Base-by-base conservation (phyloP, 176 grass and related monocot genomes). In the Oryza coarctata region DNA sequence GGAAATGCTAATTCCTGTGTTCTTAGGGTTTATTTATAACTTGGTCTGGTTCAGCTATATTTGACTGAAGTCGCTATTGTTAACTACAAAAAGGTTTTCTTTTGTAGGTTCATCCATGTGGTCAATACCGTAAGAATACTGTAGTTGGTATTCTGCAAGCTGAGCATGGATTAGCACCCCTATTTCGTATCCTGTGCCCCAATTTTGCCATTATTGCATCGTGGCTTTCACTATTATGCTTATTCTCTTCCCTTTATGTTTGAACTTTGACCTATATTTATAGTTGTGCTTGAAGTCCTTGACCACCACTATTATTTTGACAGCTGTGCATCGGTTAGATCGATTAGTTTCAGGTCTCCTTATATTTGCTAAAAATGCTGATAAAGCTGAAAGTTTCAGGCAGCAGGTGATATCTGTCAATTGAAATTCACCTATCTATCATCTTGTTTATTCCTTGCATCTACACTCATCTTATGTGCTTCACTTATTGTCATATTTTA, bases 341-440 rank as follows among this genome's bases (percentile, higher is more conserved):
- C 85, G 90, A 34, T 84, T 98, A 85, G 95, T 98, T 91, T 98
- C 95, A 73, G 95, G 95, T 67, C 95, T 98, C 79, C 92, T 98
- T 73, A 98, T 98, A 75, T 98, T 98, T 76, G 92, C 95, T 66
- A 98, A 94, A 94, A 93, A 75, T 77, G 92, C 88, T 35, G 63
- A 91, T 1, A 91, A 79, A 88, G 95, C 92, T 84, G 95, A 98
- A 68, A 75, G 49, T 71, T 94, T 98, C 79, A 94, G 95, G 76
- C 92, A 91, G 80, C 88, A 98, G 92, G 95, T 98, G 75, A 63
- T 78, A 43, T 39, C 70, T 18, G 22, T 45, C 10, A 31, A 30
- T 74, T 74, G 9, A 5, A 76, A 66, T 74, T 71, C 47, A 27
- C 40, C 32, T 73, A 88, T 52, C 35, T 87, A 44, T 77, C 3